A percentile compares a stretch with the other conserved stretches of the same genome.
Conservation (phyloP, 2,329 filamentous ascomycete species). For the Hymenoscyphus fraxineus region DNA sequence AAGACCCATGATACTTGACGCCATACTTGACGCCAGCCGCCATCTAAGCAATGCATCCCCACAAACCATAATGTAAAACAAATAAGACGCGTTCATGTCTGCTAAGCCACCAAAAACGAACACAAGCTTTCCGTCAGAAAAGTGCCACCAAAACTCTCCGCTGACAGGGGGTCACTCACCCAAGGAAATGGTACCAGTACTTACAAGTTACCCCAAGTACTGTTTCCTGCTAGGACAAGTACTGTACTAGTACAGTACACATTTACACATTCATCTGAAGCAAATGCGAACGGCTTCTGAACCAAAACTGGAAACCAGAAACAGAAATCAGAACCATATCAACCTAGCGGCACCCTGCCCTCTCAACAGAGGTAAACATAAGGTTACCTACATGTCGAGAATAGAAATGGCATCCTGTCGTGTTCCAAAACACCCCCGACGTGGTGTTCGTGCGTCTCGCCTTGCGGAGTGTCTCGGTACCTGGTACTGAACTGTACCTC, state of each 20-base stretch:
- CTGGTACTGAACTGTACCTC: no score
- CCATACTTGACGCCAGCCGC: background rate
- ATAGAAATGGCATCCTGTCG: background rate
- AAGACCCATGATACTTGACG: background rate
- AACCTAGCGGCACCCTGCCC: background rate
- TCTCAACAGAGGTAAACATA: background rate
- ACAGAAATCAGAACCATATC: background rate
- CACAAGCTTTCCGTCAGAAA: background rate
- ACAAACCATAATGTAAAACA: background rate
- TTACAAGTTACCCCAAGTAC: no score
- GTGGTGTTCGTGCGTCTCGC: background rate
- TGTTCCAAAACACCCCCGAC: background rate
- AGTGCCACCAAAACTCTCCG: background rate
- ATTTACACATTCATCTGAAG: background rate
- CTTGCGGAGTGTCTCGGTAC: background rate
- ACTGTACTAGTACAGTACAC: no score
- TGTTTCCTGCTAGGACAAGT: no score
- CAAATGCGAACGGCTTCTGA: background rate
- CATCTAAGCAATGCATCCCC: background rate
- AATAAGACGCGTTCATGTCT: background rate
- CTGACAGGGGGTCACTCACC: background rate
- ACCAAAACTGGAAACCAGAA: background rate
- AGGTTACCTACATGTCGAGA: background rate
- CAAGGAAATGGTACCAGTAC: background rate
- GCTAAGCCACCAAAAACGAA: background rate